Conservation (phyloP, 148 eudicot genomes). For the Suaeda aralocaspica region DNA sequence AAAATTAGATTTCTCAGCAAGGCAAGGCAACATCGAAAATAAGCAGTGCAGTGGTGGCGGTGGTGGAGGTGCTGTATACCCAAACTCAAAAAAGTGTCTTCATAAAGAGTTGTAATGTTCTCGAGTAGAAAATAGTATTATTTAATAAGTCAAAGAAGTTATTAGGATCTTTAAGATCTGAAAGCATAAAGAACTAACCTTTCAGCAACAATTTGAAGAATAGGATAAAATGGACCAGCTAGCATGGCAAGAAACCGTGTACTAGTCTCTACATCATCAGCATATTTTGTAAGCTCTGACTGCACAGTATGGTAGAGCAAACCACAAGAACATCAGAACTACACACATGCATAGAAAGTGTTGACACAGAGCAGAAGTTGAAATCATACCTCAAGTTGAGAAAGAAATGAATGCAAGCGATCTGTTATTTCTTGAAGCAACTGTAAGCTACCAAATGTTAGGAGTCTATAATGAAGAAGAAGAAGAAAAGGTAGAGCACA, state of each 20-base stretch:
- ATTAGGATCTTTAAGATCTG: not conserved
- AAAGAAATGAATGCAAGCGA: constrained; percentile 57
- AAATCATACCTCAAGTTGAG: constrained; percentile 70
- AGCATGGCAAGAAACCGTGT: constrained; percentile 80
- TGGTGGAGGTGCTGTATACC: not conserved
- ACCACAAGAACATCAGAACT: constrained; percentile 10
- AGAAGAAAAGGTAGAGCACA: constrained; percentile 14
- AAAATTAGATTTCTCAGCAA: not conserved
- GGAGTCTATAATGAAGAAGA: constrained; percentile 20
- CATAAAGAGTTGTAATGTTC: too few species aligned
- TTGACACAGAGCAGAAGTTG: constrained; percentile 7
- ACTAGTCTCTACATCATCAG: constrained; percentile 53
- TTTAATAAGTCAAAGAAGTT: not conserved
- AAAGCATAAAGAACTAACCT: constrained; percentile 35
- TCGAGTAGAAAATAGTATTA: too few species aligned
- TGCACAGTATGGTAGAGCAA: constrained; percentile 33
- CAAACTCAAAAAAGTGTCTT: not conserved
- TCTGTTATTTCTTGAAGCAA: constrained; percentile 79
- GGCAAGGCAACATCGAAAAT: not conserved
- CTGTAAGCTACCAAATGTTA: constrained; percentile 47
- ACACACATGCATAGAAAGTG: not conserved
- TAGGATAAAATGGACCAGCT: constrained; percentile 69
- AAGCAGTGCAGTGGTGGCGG: not conserved
- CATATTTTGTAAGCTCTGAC: constrained; percentile 64
- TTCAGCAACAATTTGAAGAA: constrained; percentile 59